phyloP scores from a whole-genome alignment of 2,329 filamentous ascomycete genomes.

The Sordariomycetes sp. region DNA sequence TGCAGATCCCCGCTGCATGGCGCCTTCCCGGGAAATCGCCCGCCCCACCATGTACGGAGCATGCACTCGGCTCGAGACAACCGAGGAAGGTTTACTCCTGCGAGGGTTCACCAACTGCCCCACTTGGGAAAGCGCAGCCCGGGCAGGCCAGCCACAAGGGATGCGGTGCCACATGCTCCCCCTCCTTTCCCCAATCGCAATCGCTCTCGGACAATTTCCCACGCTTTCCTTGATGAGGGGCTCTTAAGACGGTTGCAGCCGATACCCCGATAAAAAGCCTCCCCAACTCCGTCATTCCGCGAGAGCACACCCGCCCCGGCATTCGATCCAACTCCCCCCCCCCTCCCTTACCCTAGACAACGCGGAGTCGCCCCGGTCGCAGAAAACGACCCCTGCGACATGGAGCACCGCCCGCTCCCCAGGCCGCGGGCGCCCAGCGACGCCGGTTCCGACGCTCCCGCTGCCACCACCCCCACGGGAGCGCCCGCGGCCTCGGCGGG shows the following conservation, averaged over 20 bases:
- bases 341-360: not conserved
- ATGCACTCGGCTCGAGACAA: too few species aligned
- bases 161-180: too few species aligned
- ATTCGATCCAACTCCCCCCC: too few species aligned
- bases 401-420: not conserved
- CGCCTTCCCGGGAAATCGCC: too few species aligned
- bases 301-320: not conserved
- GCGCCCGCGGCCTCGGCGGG: not conserved
- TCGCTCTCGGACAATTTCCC: not conserved
- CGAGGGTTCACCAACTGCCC: too few species aligned
- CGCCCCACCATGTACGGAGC: too few species aligned
- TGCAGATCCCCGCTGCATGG: too few species aligned
- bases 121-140: too few species aligned
- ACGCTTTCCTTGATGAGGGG: too few species aligned
- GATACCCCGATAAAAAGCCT: not conserved
- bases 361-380: not conserved
- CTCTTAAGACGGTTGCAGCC: not conserved
- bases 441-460: not conserved
- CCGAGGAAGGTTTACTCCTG: too few species aligned
- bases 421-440: not conserved
- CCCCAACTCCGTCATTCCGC: not conserved
- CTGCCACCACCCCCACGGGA: not conserved
- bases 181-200: too few species aligned
- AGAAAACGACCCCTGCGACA: not conserved
- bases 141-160: too few species aligned